phyloP scores from a whole-genome alignment of 208 protist species.

The Balamuthia mandrillaris region DNA sequence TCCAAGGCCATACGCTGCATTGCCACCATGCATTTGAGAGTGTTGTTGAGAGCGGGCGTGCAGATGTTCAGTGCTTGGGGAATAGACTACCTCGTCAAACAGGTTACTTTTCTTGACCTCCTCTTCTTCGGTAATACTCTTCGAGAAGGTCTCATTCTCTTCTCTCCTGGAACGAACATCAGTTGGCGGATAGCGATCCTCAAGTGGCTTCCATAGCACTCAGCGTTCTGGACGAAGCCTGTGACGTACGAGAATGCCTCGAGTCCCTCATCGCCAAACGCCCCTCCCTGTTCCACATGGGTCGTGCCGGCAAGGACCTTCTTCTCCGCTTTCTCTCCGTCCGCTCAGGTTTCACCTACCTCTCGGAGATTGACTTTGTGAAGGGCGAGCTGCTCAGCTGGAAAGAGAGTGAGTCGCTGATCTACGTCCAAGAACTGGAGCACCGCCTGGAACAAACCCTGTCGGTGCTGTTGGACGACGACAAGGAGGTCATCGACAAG shows the following conservation, averaged over 20 bases:
- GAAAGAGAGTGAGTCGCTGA: background rate
- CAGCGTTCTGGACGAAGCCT: conserved; percentile 56
- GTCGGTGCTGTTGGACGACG: background rate
- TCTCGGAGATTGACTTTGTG: conserved; percentile 28
- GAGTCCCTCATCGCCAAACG: conserved; percentile 38
- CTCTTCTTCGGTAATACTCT: background rate
- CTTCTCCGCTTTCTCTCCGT: conserved; percentile 11
- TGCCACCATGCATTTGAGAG: conserved; percentile 46
- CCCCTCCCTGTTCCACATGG: background rate
- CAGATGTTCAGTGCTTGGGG: conserved; percentile 58
- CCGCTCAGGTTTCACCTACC: background rate
- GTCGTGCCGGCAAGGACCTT: conserved; percentile 27
- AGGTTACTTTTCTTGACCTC: background rate
- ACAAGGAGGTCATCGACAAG: too few species aligned
- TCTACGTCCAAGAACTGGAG: background rate
- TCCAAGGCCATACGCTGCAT: conserved; percentile 14
- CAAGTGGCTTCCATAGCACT: conserved; percentile 48
- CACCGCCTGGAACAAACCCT: background rate
- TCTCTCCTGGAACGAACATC: too few species aligned
- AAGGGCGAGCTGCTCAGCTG: background rate
- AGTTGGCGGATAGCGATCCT: conserved; percentile 49
- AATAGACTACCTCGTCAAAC: conserved; percentile 46
- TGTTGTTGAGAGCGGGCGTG: conserved; percentile 48
- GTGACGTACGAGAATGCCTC: conserved; percentile 43
- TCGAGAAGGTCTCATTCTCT: background rate